Percentiles rank a stretch among this genome's conserved stretches.
These are phyloP conservation scores for Epicoccum sorghinum DNA, from an alignment of 2,329 filamentous ascomycete species.

Conservation along the genomic window DNA sequence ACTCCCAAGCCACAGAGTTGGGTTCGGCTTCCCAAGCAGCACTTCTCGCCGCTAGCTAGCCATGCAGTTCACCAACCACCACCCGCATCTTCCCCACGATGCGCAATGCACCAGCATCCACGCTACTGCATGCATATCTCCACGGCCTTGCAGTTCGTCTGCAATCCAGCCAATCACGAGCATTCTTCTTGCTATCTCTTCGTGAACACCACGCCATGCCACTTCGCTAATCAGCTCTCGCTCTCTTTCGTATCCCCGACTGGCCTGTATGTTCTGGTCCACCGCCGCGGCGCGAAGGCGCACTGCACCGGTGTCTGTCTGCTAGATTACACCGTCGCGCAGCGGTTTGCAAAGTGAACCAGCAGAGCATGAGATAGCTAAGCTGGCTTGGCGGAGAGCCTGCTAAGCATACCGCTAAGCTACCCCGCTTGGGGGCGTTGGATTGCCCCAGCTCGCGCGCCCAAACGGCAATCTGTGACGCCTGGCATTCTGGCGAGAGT, in stretches of 20 bases:
- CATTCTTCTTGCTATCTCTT: constrained; percentile 6
- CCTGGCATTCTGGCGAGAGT: background rate
- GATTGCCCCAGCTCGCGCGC: background rate
- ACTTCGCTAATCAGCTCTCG: background rate
- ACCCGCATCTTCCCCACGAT: constrained; percentile 16
- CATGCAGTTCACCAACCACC: constrained; percentile 13
- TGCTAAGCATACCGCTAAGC: background rate
- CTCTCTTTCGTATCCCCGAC: background rate
- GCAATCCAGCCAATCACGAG: constrained; percentile 9
- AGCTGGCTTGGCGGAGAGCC: too few species aligned
- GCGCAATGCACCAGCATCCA: constrained; percentile 6
- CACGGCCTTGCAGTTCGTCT: background rate
- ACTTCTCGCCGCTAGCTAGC: constrained; percentile 6
- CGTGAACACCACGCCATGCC: background rate
- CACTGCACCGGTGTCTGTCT: too few species aligned
- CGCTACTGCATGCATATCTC: constrained; percentile 17
- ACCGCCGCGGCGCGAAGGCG: too few species aligned
- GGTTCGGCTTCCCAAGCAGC: too few species aligned
- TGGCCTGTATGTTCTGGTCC: too few species aligned
- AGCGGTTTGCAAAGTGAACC: background rate
- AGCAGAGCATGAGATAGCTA: background rate
- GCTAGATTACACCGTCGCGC: background rate
- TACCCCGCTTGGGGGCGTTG: constrained; percentile 15
- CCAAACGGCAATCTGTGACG: constrained; percentile 8
- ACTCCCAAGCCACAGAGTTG: too few species aligned